Evolutionary conservation across 2,329 filamentous ascomycete genomes (phyloP), one percentile per base, ranked within the genome.

Genomic region (Fusarium camptoceras): DNA sequence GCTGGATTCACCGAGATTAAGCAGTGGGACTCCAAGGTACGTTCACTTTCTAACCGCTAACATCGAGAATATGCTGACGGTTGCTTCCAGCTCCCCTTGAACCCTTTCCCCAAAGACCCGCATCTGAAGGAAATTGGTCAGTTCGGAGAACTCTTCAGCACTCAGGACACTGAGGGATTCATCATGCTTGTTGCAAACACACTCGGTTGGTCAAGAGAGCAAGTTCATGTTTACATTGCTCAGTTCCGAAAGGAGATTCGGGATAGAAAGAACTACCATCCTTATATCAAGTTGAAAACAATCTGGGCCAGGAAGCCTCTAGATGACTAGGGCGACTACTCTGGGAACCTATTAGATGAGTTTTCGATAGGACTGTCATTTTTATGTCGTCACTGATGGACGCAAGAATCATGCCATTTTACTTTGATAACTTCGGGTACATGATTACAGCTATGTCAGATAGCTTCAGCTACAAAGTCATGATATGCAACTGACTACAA

Each of bases 121-220:
- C 66, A 59, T 14, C 44, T 72, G 11, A 72, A 72, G 4, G 58
- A 72, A 7, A 70, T 72, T 12, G 69, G 69, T 4, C 66, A 70
- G 2, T 67, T 72, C 24, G 63, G 70, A 28, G 66, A 72, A 15
- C 48, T 70, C 1, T 72, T 72, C 5, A 55, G 50, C 18, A 72
- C 66, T 3, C 69, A 70, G 16, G 69, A 72, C 14, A 72, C 70
- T 2, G 69, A 72, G 11, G 69, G 69, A 1, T 37, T 72, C 9
- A 55, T 72, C 5, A 42, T 64, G 2, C 70, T 72, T 24, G 66
- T 72, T 12, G 62, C 70, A 14, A 72, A 59, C 3, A 70, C 67
- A 1, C 39, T 72, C 6, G 69, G 69, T 6, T 72, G 69, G 69
- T 39, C 55, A 0, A 41, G 28, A 1, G 66, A 72, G 12, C 28